Percentiles rank a stretch among this genome's conserved stretches.
Evolutionary conservation across 1,284 basidiomycete genomes (phyloP).

Genomic region (Microbotryum intermedium): DNA sequence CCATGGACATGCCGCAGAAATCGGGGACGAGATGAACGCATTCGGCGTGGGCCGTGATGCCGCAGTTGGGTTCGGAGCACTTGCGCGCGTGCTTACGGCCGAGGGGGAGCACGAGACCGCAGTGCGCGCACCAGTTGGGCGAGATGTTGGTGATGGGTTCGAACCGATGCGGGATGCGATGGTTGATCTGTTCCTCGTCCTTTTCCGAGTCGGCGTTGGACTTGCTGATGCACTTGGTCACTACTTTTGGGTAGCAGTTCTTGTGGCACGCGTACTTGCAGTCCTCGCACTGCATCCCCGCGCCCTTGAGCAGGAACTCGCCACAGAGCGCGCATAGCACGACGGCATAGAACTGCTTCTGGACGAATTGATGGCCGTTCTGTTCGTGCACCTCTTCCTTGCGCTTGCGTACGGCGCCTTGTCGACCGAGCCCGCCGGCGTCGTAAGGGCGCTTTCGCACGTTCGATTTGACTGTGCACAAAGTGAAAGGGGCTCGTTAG

Average conservation of each 20-base stretch:
- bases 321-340: constrained; percentile 97
- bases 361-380: constrained; percentile 98
- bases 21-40: constrained; percentile 98
- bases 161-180: constrained; percentile 98
- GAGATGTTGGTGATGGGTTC: constrained; percentile 94
- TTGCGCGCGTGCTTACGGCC: constrained; percentile 93
- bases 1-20: constrained; percentile 99
- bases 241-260: constrained; percentile 97
- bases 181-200: constrained; percentile 98
- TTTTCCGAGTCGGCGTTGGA: constrained; percentile 80
- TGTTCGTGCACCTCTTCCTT: constrained; percentile 98
- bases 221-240: constrained; percentile 98
- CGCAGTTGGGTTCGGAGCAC: constrained; percentile 77
- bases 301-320: constrained; percentile 93
- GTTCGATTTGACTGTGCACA: constrained; percentile 76
- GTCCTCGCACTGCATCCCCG: constrained; percentile 98
- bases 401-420: constrained; percentile 94
- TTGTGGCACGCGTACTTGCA: constrained; percentile 98
- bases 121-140: constrained; percentile 99
- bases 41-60: constrained; percentile 92
- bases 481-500: neutral
- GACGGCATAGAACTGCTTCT: constrained; percentile 87
- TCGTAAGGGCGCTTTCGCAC: constrained; percentile 90
- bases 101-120: constrained; percentile 94
- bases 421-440: constrained; percentile 82